Conservation (phyloP, 805 yeast species). For the Suhomyces sp. region DNA sequence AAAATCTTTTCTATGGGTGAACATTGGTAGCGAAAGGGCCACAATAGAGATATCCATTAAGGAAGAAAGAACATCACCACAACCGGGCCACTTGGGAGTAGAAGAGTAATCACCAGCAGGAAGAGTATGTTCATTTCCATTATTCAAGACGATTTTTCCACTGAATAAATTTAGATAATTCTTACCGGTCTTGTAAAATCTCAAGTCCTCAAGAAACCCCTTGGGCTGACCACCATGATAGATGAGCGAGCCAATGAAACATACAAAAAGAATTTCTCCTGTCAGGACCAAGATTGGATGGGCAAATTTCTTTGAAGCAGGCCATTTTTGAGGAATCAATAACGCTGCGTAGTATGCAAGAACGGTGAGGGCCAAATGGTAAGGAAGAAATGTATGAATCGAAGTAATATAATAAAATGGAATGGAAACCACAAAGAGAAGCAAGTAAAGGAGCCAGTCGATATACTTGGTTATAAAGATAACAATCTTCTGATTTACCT, state of each 20-base stretch:
- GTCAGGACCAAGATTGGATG: constrained; percentile 76
- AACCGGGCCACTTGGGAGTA: constrained; percentile 64
- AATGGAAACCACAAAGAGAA: constrained; percentile 53
- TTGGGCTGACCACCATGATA: constrained; percentile 38
- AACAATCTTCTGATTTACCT: constrained; percentile 23
- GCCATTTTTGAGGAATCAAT: constrained; percentile 43
- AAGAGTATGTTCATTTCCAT: constrained; percentile 20
- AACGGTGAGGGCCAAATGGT: constrained; percentile 62
- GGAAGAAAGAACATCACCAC: constrained; percentile 72
- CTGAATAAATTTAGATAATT: constrained; percentile 61
- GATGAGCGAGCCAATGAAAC: constrained; percentile 60
- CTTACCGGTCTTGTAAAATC: constrained; percentile 65
- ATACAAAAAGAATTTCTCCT: constrained; percentile 59
- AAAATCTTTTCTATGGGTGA: constrained; percentile 65
- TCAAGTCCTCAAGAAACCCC: constrained; percentile 52
- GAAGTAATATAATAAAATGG: constrained; percentile 55
- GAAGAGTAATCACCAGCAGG: constrained; percentile 24
- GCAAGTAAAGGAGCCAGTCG: constrained; percentile 53
- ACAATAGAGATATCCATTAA: constrained; percentile 78
- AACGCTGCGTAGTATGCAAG: constrained; percentile 53
- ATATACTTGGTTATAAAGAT: constrained; percentile 43
- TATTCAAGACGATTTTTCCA: constrained; percentile 27
- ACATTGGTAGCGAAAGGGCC: constrained; percentile 75
- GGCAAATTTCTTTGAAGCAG: constrained; percentile 49
- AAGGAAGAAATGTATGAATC: constrained; percentile 55